Evolutionary conservation across 1,284 basidiomycete species (phyloP), one percentile per base, ranked within the genome.

Genomic region (Microbotryum lychnidis-dioicae): DNA sequence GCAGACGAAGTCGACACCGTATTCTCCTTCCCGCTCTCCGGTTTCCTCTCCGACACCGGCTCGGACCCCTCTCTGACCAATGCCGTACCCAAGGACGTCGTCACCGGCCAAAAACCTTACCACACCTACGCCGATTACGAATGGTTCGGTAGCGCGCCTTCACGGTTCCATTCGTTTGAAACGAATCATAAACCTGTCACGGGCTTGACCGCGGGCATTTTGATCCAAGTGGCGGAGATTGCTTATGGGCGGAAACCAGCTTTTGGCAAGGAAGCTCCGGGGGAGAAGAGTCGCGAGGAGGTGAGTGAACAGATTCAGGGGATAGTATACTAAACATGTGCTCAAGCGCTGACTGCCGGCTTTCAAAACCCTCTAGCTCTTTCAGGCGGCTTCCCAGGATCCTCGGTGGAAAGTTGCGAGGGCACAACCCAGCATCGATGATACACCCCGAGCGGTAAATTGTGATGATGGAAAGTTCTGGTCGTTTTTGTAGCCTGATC

Each of bases 21-120:
- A 25, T 72, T 72, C 54, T 68, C 68, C 31, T 69, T 70, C 48
- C 70, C 70, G 0, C 63, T 72, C 49, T 58, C 66, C 27, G 69
- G 58, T 1, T 69, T 72, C 58, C 65, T 69, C 44, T 55, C 51
- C 37, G 27, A 63, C 10, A 44, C 6, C 33, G 46, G 55, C 60
- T n/a, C 31, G 23, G 55, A 7, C 58, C 58, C 33, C 50, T 49
- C 7, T 37, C 54, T 23, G 45, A 54, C 44, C 16, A 50, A 60
- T 14, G 60, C 60, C 14, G 50, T 59, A 4, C 56, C 67, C 7
- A 12, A 53, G 3, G 53, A 50, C 6, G 63, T 68, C 1, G 21
- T 52, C 21, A 23, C 31, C 5, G 63, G 67, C 5, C 44, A 56
- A 1, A 21, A 21, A 8, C 68, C 69, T 5, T 72, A 70, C 53